Conservation (phyloP, 306 rosid species). For the Fagus crenata region DNA sequence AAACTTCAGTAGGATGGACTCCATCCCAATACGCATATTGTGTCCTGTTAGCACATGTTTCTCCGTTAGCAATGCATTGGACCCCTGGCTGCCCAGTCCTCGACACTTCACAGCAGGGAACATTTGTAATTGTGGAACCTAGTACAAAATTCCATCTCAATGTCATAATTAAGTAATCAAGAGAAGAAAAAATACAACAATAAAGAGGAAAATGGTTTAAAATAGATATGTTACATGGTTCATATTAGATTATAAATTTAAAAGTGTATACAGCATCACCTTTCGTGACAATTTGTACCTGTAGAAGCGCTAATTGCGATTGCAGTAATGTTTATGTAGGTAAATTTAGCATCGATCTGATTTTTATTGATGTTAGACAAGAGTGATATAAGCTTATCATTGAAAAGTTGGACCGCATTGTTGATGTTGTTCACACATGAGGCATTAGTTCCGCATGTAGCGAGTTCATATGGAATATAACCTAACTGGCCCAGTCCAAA, state of each 20-base stretch:
- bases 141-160: not conserved
- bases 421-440: not conserved
- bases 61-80: not conserved
- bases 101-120: not conserved
- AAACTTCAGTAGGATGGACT: conserved; percentile 23
- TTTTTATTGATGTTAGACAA: not conserved
- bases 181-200: too few relatives aligned
- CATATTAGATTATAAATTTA: too few relatives aligned
- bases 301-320: not conserved
- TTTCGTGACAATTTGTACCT: too few relatives aligned
- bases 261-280: too few relatives aligned
- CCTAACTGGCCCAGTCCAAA: conserved; percentile 16
- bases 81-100: too few relatives aligned
- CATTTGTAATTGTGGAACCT: not conserved
- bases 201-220: not conserved
- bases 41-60: conserved; percentile 10
- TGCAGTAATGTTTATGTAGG: not conserved
- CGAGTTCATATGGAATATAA: too few relatives aligned
- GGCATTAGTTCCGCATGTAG: not conserved
- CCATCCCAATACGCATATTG: conserved; percentile 12
- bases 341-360: not conserved
- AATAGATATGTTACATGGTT: too few relatives aligned
- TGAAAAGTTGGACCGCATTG: not conserved
- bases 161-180: not conserved
- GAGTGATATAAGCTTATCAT: not conserved